Evolutionary conservation across 1,284 basidiomycete species (phyloP).

Genomic region (Sanghuangporus weigelae): DNA sequence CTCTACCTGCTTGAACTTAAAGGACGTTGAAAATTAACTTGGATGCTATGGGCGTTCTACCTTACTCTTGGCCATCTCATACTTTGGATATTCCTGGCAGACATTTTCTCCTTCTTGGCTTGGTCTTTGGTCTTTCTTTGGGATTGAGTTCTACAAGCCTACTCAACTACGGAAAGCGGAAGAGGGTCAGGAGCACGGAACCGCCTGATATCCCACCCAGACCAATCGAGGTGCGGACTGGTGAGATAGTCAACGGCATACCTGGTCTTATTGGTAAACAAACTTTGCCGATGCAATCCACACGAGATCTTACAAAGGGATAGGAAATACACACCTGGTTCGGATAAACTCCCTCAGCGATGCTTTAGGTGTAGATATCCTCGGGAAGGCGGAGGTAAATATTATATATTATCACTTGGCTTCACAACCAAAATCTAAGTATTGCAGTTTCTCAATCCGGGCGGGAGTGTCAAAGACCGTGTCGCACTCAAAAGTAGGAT

Average conservation of each 20-base stretch:
- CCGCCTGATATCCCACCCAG: conserved; percentile 40
- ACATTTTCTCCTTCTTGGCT: conserved; percentile 55
- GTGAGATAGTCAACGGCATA: conserved; percentile 72
- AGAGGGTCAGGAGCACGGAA: conserved; percentile 33
- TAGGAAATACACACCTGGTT: conserved; percentile 92
- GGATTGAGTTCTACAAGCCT: conserved; percentile 62
- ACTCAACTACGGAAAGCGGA: conserved; percentile 41
- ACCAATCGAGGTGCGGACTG: conserved; percentile 71
- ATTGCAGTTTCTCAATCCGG: conserved; percentile 86
- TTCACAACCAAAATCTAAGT: neutral
- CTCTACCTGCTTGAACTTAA: neutral
- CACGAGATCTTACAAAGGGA: neutral
- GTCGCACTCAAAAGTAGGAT: conserved; percentile 81
- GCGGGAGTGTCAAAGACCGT: conserved; percentile 96
- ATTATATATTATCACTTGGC: neutral
- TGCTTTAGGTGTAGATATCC: conserved; percentile 87
- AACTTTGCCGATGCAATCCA: neutral
- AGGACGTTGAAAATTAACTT: neutral
- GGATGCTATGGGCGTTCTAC: neutral
- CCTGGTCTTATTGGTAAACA: conserved; percentile 76
- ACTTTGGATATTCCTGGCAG: neutral
- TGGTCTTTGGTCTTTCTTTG: conserved; percentile 65
- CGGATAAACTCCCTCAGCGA: conserved; percentile 90
- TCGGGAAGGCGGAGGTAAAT: conserved; percentile 89
- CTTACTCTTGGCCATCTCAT: neutral